Percentiles rank a stretch among this genome's conserved stretches.
phyloP scores from a whole-genome alignment of 768 basidiomycete species.

The Rhizopogon roseolus region DNA sequence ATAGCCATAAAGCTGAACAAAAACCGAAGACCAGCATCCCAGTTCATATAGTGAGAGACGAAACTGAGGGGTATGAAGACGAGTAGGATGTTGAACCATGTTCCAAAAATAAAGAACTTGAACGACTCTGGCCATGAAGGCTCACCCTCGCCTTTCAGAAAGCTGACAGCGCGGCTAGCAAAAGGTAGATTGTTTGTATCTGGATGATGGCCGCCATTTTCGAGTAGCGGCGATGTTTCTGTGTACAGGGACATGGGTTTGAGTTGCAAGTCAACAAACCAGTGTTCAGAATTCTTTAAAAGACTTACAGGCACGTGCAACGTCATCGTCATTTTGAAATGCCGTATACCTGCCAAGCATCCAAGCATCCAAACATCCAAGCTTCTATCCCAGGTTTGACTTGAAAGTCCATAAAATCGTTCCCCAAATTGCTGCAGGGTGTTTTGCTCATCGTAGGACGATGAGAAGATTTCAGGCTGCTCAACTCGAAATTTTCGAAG shows the following conservation, averaged over 20 bases:
- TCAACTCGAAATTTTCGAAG: too few species aligned
- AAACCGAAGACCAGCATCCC: constrained; percentile 77
- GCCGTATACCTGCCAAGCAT: too few species aligned
- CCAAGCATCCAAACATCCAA: too few species aligned
- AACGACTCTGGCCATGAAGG: constrained; percentile 57
- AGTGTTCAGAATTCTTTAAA: background rate
- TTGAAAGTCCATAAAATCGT: too few species aligned
- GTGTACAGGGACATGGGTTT: constrained; percentile 22
- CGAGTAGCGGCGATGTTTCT: constrained; percentile 47
- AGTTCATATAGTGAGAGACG: constrained; percentile 56
- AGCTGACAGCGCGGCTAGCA: constrained; percentile 26
- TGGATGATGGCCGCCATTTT: constrained; percentile 30
- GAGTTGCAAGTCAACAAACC: background rate
- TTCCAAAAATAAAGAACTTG: constrained; percentile 55
- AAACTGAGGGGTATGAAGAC: constrained; percentile 75
- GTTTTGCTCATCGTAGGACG: too few species aligned
- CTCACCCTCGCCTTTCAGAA: constrained; percentile 51
- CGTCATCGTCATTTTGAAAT: too few species aligned
- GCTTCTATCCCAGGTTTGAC: too few species aligned
- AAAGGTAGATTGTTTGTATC: constrained; percentile 18
- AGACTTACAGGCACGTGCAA: background rate
- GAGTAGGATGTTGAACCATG: constrained; percentile 74
- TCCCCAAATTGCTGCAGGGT: too few species aligned
- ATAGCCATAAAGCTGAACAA: constrained; percentile 77
- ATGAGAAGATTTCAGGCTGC: too few species aligned